phyloP scores from a whole-genome alignment of 2,329 filamentous ascomycete genomes.

The Aspergillus sp. region DNA sequence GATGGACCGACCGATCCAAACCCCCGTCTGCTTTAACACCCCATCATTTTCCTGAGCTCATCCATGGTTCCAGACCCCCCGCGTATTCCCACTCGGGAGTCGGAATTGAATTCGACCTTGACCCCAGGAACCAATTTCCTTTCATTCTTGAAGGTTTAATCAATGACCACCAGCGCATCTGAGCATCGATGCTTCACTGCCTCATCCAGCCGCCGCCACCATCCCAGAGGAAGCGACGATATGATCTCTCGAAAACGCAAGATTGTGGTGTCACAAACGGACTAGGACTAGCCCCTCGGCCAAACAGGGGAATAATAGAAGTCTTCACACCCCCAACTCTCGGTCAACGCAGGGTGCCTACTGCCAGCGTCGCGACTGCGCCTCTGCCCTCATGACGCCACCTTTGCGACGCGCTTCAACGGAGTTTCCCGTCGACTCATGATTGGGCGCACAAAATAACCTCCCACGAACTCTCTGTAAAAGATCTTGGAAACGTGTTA shows the following conservation, averaged over 20 bases:
- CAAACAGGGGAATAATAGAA: background rate
- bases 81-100: too few species aligned
- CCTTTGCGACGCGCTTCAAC: background rate
- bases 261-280: too few species aligned
- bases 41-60: slow-evolving; percentile 18
- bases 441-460: slow-evolving; percentile 11
- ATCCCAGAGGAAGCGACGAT: too few species aligned
- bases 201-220: too few species aligned
- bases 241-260: background rate
- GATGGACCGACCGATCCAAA: slow-evolving; percentile 13
- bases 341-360: slow-evolving; percentile 16
- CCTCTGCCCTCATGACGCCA: background rate
- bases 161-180: background rate
- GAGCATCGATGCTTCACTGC: too few species aligned
- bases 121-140: background rate
- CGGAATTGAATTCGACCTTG: background rate
- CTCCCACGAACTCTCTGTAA: background rate
- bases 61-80: slow-evolving; percentile 25
- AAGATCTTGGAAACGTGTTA: slow-evolving; percentile 6
- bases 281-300: background rate
- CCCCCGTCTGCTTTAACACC: slow-evolving; percentile 1
- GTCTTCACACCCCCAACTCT: slow-evolving; percentile 1
- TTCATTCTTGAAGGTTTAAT: background rate
- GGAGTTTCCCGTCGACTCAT: background rate
- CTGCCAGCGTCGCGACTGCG: too few species aligned